phyloP scores from a whole-genome alignment of 2,329 filamentous ascomycete species.

The Lachnellula occidentalis region DNA sequence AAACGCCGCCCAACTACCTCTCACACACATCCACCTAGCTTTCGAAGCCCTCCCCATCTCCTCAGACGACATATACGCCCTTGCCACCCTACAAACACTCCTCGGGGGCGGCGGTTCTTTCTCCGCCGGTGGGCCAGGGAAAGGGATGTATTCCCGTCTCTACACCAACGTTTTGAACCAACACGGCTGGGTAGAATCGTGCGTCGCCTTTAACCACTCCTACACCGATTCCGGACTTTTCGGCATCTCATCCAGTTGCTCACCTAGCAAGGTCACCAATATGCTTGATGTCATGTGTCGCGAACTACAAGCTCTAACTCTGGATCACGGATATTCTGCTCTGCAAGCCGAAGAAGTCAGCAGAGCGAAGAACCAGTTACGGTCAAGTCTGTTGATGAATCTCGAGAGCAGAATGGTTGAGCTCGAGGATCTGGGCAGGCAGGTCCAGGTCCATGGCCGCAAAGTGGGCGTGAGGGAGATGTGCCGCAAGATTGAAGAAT shows the following conservation, averaged over 20 bases:
- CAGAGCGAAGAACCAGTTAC: conserved; percentile 94
- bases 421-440: conserved; percentile 87
- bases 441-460: conserved; percentile 92
- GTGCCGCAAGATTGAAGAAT: conserved; percentile 76
- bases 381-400: conserved; percentile 90
- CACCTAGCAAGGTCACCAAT: conserved; percentile 66
- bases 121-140: conserved; percentile 91
- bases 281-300: conserved; percentile 97
- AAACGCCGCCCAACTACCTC: conserved; percentile 70
- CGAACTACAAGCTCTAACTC: conserved; percentile 72
- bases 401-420: conserved; percentile 96
- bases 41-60: conserved; percentile 92
- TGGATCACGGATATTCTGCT: conserved; percentile 67
- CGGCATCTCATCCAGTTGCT: conserved; percentile 83
- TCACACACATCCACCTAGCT: conserved; percentile 91
- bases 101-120: conserved; percentile 95
- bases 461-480: conserved; percentile 92
- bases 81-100: conserved; percentile 91
- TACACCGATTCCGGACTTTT: conserved; percentile 96
- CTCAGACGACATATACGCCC: conserved; percentile 89
- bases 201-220: conserved; percentile 92
- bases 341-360: conserved; percentile 74
- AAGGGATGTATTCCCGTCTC: conserved; percentile 97
- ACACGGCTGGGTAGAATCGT: conserved; percentile 94
- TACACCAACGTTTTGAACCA: conserved; percentile 99